A percentile compares a stretch with the other conserved stretches of the same genome.
phyloP scores from a whole-genome alignment of 345 rosid genomes.

The Eucalyptus regnans region DNA sequence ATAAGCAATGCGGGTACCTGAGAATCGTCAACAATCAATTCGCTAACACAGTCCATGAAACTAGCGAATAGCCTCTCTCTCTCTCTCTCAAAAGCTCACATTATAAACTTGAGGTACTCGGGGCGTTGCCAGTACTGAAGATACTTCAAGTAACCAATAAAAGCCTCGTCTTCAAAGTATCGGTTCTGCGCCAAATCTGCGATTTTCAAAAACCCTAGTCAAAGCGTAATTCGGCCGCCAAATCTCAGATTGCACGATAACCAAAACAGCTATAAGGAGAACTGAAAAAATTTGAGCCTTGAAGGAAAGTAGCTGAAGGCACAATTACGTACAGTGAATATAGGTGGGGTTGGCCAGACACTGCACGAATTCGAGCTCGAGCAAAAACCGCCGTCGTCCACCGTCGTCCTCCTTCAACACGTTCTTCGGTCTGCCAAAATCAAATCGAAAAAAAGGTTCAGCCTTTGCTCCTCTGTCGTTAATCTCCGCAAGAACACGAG shows the following conservation, averaged over 20 bases:
- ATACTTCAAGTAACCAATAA: slow-evolving; percentile 92
- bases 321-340: slow-evolving; percentile 57
- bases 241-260: not conserved
- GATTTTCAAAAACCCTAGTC: not conserved
- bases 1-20: slow-evolving; percentile 98
- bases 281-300: not conserved
- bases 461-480: not conserved
- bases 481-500: not conserved
- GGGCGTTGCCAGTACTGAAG: slow-evolving; percentile 97
- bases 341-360: slow-evolving; percentile 98
- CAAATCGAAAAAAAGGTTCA: not conserved
- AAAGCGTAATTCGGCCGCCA: not conserved
- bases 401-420: slow-evolving; percentile 83
- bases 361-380: slow-evolving; percentile 88
- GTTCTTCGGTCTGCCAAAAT: slow-evolving; percentile 29
- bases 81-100: slow-evolving; percentile 35
- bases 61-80: not conserved
- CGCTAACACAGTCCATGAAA: not conserved
- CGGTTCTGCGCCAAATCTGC: slow-evolving; percentile 98
- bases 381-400: slow-evolving; percentile 77
- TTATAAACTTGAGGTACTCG: slow-evolving; percentile 79
- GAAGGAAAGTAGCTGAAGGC: not conserved
- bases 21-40: slow-evolving; percentile 1
- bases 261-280: not conserved
- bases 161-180: slow-evolving; percentile 94